phyloP scores from a whole-genome alignment of 2,329 filamentous ascomycete species.

The Thielaviopsis musarum region DNA sequence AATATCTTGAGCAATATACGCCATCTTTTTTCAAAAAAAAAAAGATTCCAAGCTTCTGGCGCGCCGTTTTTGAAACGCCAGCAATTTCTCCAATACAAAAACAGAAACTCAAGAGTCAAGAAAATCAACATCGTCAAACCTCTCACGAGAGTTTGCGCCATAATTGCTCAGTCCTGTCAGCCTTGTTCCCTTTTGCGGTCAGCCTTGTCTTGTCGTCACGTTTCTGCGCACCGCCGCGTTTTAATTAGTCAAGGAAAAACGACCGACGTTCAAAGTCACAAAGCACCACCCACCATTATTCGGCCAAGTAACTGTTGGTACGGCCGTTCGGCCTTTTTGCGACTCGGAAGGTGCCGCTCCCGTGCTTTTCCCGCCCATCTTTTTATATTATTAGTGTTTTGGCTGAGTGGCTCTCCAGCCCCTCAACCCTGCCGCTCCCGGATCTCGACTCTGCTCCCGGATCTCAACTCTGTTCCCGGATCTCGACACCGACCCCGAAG shows the following conservation, averaged over 20 bases:
- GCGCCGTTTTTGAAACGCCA: not conserved
- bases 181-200: constrained; percentile 2
- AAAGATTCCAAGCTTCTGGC: not conserved
- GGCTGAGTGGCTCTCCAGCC: too few species aligned
- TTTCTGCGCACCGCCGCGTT: not conserved
- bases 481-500: too few species aligned
- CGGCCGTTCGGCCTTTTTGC: not conserved
- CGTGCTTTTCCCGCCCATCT: not conserved
- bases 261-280: not conserved
- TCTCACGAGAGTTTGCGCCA: not conserved
- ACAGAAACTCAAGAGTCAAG: not conserved
- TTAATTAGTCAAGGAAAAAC: too few species aligned
- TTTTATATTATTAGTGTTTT: not conserved
- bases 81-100: too few species aligned
- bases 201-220: constrained; percentile 12
- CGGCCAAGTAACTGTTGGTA: not conserved
- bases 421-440: not conserved
- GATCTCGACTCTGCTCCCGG: not conserved
- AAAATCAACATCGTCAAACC: not conserved
- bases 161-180: not conserved
- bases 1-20: too few species aligned
- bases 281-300: not conserved
- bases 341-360: not conserved
- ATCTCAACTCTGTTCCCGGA: too few species aligned
- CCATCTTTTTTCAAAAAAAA: not conserved